Percentiles rank a stretch among this genome's conserved stretches.
These are phyloP conservation scores for Pseudopediastrum boryanum DNA, from an alignment of 139 green algal genomes.

Conservation along the genomic window DNA sequence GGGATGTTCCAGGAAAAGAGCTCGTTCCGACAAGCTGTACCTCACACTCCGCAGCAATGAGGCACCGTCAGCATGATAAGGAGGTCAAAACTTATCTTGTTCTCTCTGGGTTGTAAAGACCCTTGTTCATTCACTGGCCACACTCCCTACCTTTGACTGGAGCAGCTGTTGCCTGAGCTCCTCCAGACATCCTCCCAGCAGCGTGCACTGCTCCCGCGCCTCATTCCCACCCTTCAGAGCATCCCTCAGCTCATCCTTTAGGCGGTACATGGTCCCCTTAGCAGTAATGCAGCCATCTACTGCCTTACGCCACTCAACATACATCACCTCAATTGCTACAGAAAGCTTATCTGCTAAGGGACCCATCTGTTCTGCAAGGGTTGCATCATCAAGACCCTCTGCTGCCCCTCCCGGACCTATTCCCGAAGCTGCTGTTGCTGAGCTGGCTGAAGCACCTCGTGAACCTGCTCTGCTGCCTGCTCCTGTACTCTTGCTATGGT, in stretches of 20 bases:
- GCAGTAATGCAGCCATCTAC: not conserved
- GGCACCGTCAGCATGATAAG: too few relatives aligned
- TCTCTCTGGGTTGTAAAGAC: too few relatives aligned
- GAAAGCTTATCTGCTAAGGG: slow-evolving; percentile 13
- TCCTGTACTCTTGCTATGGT: not conserved
- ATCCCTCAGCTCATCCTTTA: slow-evolving; percentile 18
- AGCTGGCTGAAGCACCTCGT: not conserved
- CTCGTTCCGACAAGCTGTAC: too few relatives aligned
- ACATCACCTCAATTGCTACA: slow-evolving; percentile 33
- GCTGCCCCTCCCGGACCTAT: not conserved
- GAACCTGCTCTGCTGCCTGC: not conserved
- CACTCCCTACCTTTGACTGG: too few relatives aligned
- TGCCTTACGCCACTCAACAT: slow-evolving; percentile 15
- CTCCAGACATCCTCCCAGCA: not conserved
- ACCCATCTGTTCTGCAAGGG: slow-evolving; percentile 27
- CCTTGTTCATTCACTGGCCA: too few relatives aligned
- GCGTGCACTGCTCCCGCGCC: not conserved
- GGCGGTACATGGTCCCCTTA: not conserved
- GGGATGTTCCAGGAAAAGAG: too few relatives aligned
- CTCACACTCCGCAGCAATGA: too few relatives aligned
- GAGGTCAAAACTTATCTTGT: too few relatives aligned
- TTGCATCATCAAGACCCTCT: not conserved
- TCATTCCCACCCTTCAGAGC: not conserved
- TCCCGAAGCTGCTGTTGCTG: slow-evolving; percentile 5
- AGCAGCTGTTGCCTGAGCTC: not conserved